A percentile compares a stretch with the other conserved stretches of the same genome.
Evolutionary conservation across 2,329 filamentous ascomycete genomes (phyloP).

Genomic region (Colletotrichum simmondsii): DNA sequence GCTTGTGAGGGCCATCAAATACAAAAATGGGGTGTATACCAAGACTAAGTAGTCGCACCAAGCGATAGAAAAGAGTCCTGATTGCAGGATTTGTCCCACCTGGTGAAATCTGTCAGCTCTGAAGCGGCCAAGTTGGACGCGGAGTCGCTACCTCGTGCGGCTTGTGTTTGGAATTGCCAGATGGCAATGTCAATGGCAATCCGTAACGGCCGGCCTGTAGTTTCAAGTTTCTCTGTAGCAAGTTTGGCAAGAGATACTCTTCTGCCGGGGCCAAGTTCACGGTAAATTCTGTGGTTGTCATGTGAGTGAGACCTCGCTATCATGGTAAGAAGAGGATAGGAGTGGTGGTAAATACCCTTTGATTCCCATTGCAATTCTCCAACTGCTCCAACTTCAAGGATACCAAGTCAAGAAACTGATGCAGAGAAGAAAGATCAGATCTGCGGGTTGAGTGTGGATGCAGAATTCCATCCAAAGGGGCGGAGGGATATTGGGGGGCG

Average conservation of each 20-base stretch:
- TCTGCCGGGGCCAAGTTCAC: slow-evolving; percentile 84
- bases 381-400: neutral
- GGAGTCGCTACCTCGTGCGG: slow-evolving; percentile 70
- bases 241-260: slow-evolving; percentile 86
- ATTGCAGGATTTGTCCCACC: slow-evolving; percentile 91
- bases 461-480: neutral
- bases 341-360: slow-evolving; percentile 61
- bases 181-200: slow-evolving; percentile 95
- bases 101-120: slow-evolving; percentile 39
- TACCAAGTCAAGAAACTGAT: neutral
- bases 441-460: neutral
- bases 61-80: slow-evolving; percentile 91
- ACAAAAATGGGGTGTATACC: slow-evolving; percentile 91
- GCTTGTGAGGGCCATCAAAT: slow-evolving; percentile 88
- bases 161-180: slow-evolving; percentile 95
- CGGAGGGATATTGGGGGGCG: neutral
- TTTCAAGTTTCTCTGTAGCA: slow-evolving; percentile 79
- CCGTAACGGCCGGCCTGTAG: slow-evolving; percentile 77
- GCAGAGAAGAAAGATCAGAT: neutral
- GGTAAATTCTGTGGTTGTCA: slow-evolving; percentile 76
- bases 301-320: slow-evolving; percentile 34
- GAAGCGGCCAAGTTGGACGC: neutral
- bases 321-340: neutral
- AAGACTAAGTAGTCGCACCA: slow-evolving; percentile 79
- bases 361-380: slow-evolving; percentile 65